A percentile compares a stretch with the other conserved stretches of the same genome.
Conservation (phyloP, 257 asterid species). For the Ligustrum vulgare region DNA sequence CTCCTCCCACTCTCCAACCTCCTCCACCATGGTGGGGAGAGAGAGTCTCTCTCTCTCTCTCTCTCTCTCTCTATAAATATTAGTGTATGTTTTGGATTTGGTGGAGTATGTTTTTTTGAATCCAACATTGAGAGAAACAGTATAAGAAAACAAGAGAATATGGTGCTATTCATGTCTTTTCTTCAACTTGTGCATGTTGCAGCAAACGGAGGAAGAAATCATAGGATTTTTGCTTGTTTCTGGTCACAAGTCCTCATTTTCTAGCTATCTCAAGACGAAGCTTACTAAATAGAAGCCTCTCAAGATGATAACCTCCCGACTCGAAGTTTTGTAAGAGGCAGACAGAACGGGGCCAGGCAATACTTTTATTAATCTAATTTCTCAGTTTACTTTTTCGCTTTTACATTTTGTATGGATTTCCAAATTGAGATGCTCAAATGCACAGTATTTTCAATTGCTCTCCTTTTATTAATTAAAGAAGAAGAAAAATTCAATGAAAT, state of each 20-base stretch:
- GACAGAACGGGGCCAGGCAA: slow-evolving; percentile 94
- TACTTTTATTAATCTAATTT: slow-evolving; percentile 11
- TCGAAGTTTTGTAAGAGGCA: slow-evolving; percentile 48
- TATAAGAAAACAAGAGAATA: slow-evolving; percentile 15
- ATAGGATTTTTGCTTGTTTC: background rate
- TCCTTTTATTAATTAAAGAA: no score
- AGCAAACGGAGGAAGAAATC: slow-evolving; percentile 16
- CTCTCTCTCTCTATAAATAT: background rate
- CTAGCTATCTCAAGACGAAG: slow-evolving; percentile 28
- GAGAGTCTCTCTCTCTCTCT: no score
- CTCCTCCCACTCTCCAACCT: slow-evolving; percentile 40
- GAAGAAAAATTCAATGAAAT: no score
- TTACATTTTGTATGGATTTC: background rate
- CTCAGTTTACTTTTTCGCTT: background rate
- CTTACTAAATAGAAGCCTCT: slow-evolving; percentile 39
- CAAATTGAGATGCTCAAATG: background rate
- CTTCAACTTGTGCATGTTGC: slow-evolving; percentile 21
- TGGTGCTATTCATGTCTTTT: background rate
- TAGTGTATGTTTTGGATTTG: slow-evolving; percentile 27
- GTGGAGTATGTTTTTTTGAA: slow-evolving; percentile 32
- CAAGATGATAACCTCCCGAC: slow-evolving; percentile 20
- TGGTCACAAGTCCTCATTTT: slow-evolving; percentile 9
- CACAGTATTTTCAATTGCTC: background rate
- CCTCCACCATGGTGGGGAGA: slow-evolving; percentile 22
- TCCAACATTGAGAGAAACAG: slow-evolving; percentile 33